Conservation (phyloP, 2,329 filamentous ascomycete species). For the Xylariaceae sp. region DNA sequence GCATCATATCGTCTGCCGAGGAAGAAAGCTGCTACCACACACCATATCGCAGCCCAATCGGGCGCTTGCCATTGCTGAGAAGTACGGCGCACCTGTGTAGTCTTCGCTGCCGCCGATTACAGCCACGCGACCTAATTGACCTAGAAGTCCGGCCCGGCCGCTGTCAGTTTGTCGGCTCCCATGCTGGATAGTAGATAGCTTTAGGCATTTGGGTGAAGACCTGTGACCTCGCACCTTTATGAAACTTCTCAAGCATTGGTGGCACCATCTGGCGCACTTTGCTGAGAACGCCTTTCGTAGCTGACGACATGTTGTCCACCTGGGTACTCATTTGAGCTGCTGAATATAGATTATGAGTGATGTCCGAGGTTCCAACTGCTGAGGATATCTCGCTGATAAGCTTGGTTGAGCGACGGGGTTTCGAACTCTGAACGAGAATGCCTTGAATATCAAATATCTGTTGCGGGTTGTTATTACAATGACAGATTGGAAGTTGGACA, state of each 20-base stretch:
- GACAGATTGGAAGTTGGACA: not conserved
- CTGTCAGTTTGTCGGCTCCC: constrained; percentile 23
- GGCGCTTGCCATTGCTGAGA: constrained; percentile 96
- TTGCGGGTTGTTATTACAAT: not conserved
- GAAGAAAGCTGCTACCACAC: constrained; percentile 34
- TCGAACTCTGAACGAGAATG: too few relatives aligned
- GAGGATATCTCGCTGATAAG: not conserved
- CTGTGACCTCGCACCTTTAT: constrained; percentile 73
- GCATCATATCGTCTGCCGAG: not conserved
- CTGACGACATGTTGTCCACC: constrained; percentile 64
- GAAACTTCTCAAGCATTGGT: constrained; percentile 92
- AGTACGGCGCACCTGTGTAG: constrained; percentile 97
- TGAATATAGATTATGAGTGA: not conserved
- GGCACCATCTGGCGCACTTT: constrained; percentile 91
- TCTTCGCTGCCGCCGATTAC: constrained; percentile 96
- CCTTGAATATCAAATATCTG: too few relatives aligned
- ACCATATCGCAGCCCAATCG: constrained; percentile 91
- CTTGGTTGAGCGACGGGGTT: too few relatives aligned
- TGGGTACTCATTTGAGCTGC: constrained; percentile 36
- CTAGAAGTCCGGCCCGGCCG: constrained; percentile 53
- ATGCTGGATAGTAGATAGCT: not conserved
- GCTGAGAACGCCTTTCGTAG: constrained; percentile 76
- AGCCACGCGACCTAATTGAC: constrained; percentile 87
- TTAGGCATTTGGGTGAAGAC: not conserved
- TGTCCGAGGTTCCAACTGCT: not conserved